Base-by-base conservation (phyloP, 2,329 filamentous ascomycete genomes). In the Arthrobotrys pseudoclavata region DNA sequence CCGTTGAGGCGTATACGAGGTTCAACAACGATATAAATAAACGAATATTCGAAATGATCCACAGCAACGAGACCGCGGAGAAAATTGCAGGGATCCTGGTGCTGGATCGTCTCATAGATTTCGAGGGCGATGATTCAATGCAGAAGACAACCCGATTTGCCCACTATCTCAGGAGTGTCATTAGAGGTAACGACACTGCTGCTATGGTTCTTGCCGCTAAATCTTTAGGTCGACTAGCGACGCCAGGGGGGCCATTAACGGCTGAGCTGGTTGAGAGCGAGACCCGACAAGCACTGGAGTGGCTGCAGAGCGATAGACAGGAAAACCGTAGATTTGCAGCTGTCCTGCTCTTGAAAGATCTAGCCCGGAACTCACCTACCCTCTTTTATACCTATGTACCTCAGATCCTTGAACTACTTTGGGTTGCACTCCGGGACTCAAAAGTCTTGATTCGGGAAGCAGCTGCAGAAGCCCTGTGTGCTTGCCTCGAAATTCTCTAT, bases 221-320 rank as follows among this genome's bases (percentile, higher is more conserved):
- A 80, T 94, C 95, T 3, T 87, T 99, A 29, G 96, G 96, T 53
- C 92, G 94, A 83, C 88, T 99, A 76, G 97, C 95, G 79, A 91
- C 93, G 80, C 96, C 96, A 0, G 96, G 96, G 79, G 96, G 96
- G 76, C 94, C 96, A 34, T 87, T 98, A 79, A 97, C 97, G 52
- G 96, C 95, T 6, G 95, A 98, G 84, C 87, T 99, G 68, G 96
- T 99, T 71, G 96, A 99, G 83, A 95, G 94, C 68, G 95, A 99
- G 84, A 94, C 98, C 79, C 96, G 97, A 84, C 96, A 94, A 18
- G 94, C 96, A 1, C 87, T 99, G 67, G 96, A 99, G 85, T 98
- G 94, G 92, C 89, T 99, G 71, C 95, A 98, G 83, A 94, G 94
- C 60, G 96, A 98, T 83, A 89, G 95, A 80, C 91, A 97, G 81